Conservation (phyloP, 257 asterid species). For the Solanum clarkiae region DNA sequence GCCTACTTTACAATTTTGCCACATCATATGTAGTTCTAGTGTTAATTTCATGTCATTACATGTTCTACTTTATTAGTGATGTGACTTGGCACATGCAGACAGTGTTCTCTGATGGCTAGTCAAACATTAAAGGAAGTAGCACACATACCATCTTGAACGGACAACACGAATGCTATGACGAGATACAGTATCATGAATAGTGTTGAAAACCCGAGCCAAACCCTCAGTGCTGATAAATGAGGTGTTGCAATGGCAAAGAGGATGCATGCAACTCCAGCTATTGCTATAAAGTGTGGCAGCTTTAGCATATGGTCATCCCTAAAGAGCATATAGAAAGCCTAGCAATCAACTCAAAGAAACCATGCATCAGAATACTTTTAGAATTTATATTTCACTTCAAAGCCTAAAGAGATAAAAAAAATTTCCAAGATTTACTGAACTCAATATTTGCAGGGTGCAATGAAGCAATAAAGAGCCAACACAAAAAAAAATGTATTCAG, state of each 20-base stretch:
- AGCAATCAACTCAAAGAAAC: slow-evolving; percentile 4
- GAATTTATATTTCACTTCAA: not conserved
- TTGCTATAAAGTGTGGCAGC: slow-evolving; percentile 64
- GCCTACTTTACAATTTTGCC: not conserved
- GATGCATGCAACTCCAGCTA: slow-evolving; percentile 68
- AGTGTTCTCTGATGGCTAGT: not conserved
- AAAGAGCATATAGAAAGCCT: slow-evolving; percentile 74
- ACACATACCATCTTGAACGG: slow-evolving; percentile 69
- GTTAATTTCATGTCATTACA: not conserved
- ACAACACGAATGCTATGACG: slow-evolving; percentile 37
- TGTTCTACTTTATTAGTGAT: not conserved
- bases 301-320: slow-evolving; percentile 44
- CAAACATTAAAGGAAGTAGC: not conserved
- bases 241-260: slow-evolving; percentile 76
- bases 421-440: not conserved
- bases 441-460: not conserved
- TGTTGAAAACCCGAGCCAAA: slow-evolving; percentile 76
- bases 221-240: slow-evolving; percentile 75
- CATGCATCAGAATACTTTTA: not conserved
- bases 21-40: not conserved
- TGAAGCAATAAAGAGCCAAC: not conserved
- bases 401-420: not conserved
- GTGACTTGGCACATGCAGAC: not conserved
- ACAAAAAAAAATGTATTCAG: not conserved
- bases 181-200: slow-evolving; percentile 64